Percentiles rank a stretch among this genome's conserved stretches.
Conservation (phyloP, 2,329 filamentous ascomycete genomes). For the Gnomoniopsis sp. region DNA sequence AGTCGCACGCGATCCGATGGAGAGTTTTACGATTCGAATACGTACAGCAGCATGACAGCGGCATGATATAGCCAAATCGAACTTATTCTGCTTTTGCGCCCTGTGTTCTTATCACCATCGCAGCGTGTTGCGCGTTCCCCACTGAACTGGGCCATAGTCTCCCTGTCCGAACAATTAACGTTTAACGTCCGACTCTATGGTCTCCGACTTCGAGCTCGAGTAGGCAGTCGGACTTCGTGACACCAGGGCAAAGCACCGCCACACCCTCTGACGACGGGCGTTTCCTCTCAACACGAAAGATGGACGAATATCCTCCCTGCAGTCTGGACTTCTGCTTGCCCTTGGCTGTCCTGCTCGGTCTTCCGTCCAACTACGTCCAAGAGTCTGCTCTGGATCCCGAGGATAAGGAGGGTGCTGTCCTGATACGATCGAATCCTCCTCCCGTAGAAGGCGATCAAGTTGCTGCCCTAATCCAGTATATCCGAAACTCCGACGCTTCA, state of each 20-base stretch:
- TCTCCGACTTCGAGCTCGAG: background rate
- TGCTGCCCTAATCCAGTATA: conserved; percentile 60
- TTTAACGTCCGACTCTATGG: background rate
- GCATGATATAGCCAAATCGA: background rate
- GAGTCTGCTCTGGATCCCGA: conserved; percentile 43
- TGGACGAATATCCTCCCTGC: conserved; percentile 77
- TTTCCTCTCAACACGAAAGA: conserved; percentile 30
- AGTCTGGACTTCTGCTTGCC: conserved; percentile 88
- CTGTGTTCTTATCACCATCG: background rate
- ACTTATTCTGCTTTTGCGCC: background rate
- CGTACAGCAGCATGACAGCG: background rate
- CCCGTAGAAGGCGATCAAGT: conserved; percentile 63
- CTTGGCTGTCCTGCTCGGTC: conserved; percentile 76
- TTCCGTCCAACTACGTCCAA: conserved; percentile 44
- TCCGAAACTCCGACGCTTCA: conserved; percentile 63
- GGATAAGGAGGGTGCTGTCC: conserved; percentile 55
- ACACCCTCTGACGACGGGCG: background rate
- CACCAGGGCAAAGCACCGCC: background rate
- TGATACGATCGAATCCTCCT: conserved; percentile 69
- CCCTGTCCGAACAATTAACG: background rate
- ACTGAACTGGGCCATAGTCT: background rate
- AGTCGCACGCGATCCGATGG: background rate
- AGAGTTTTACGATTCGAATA: background rate
- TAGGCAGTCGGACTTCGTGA: background rate
- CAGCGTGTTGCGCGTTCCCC: background rate